These are phyloP conservation scores for Kernera saxatilis DNA, from an alignment of 345 rosid species.

Conservation along the genomic window DNA sequence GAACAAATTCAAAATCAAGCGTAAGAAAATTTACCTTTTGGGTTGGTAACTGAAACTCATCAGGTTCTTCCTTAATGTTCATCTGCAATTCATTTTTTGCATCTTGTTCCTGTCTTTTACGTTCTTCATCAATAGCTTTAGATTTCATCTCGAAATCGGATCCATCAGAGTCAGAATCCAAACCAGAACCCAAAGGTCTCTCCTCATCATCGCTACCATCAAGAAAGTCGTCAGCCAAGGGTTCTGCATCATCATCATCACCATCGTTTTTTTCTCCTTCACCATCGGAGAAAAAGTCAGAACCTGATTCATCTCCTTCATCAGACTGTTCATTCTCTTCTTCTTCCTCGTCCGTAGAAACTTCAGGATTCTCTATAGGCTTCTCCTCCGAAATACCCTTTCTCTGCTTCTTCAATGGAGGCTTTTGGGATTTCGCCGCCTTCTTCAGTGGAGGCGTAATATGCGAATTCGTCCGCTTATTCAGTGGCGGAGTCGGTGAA, in stretches of 20 bases:
- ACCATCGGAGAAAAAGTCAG: constrained; percentile 19
- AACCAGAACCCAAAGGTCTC: constrained; percentile 33
- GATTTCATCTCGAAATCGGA: constrained; percentile 58
- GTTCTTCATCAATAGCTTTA: constrained; percentile 52
- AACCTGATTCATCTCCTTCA: constrained; percentile 17
- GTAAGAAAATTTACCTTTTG: constrained; percentile 42
- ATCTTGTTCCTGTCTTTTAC: constrained; percentile 46
- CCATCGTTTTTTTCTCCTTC: background rate
- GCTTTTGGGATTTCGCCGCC: constrained; percentile 28
- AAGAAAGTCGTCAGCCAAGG: background rate
- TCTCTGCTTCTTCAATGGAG: constrained; percentile 53
- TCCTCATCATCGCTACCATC: constrained; percentile 31
- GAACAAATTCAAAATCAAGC: background rate
- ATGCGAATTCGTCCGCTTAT: background rate
- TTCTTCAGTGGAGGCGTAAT: background rate
- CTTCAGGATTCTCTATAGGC: constrained; percentile 37
- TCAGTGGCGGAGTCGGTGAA: constrained; percentile 29
- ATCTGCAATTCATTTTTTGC: constrained; percentile 63
- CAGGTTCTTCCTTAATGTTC: constrained; percentile 72
- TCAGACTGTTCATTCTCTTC: constrained; percentile 36
- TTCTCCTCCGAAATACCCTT: constrained; percentile 35
- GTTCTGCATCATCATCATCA: background rate
- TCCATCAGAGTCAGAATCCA: constrained; percentile 54
- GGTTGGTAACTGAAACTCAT: constrained; percentile 85
- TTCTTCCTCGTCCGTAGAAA: constrained; percentile 35